Evolutionary conservation across 305 asterid genomes (phyloP).

Genomic region (Withania somnifera): DNA sequence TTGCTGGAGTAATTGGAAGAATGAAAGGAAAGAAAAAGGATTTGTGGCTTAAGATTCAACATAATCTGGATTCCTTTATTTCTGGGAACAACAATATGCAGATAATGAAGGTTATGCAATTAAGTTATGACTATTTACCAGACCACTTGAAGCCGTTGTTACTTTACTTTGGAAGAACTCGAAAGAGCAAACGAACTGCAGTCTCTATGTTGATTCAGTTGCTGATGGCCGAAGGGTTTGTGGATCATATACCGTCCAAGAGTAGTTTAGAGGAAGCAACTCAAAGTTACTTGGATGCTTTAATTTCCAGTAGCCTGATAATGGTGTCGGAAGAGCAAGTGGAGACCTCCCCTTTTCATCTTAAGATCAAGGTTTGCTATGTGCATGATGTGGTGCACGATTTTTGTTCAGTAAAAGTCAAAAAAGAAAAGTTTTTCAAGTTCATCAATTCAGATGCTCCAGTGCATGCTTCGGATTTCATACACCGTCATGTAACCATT

Average conservation of each 20-base stretch:
- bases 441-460: not conserved
- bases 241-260: not conserved
- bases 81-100: not conserved
- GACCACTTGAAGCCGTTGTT: not conserved
- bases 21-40: not conserved
- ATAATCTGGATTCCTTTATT: not conserved
- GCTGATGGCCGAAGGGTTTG: conserved; percentile 8
- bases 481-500: not conserved
- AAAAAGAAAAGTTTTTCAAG: not conserved
- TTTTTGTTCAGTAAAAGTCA: not conserved
- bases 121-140: conserved; percentile 4
- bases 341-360: not conserved
- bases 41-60: not conserved
- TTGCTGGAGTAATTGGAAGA: conserved; percentile 7
- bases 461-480: not conserved
- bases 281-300: not conserved
- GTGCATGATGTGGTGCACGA: conserved; percentile 10
- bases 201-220: not conserved
- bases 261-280: not conserved
- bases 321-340: not conserved
- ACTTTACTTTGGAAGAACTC: not conserved
- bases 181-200: not conserved
- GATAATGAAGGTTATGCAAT: not conserved
- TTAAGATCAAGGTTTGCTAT: not conserved
- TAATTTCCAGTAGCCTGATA: conserved; percentile 4